A percentile compares a stretch with the other conserved stretches of the same genome.
These are phyloP conservation scores for Brasilioporus rufonigricans DNA, from an alignment of 768 basidiomycete genomes.

Conservation along the genomic window DNA sequence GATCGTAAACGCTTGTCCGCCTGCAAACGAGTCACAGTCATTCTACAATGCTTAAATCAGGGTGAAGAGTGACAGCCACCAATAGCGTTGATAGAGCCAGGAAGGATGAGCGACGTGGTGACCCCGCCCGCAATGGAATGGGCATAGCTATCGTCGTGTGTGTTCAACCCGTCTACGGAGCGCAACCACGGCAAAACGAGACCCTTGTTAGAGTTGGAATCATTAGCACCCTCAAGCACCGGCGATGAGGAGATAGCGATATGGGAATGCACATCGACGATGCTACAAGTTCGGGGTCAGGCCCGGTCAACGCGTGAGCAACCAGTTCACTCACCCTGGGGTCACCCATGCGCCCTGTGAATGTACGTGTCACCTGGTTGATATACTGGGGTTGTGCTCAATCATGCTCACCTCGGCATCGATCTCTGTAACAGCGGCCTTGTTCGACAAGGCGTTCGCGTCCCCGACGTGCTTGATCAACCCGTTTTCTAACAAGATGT, in stretches of 20 bases:
- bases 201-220: conserved; percentile 52
- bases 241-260: conserved; percentile 44
- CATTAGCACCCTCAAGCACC: conserved; percentile 40
- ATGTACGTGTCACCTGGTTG: not conserved
- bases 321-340: conserved; percentile 34
- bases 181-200: conserved; percentile 58
- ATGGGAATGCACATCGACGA: conserved; percentile 61
- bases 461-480: conserved; percentile 55
- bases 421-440: conserved; percentile 34
- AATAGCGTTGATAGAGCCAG: conserved; percentile 63
- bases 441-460: not conserved
- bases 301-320: not conserved
- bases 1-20: conserved; percentile 77
- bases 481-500: conserved; percentile 62
- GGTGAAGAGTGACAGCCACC: conserved; percentile 33
- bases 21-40: conserved; percentile 30
- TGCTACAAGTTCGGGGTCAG: conserved; percentile 23
- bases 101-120: conserved; percentile 73
- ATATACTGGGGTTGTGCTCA: not conserved
- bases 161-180: conserved; percentile 71
- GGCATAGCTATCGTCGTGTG: conserved; percentile 62
- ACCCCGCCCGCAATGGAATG: conserved; percentile 66
- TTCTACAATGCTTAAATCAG: not conserved
- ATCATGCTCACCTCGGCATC: conserved; percentile 36
- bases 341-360: conserved; percentile 64